Conservation (phyloP, 805 yeast genomes). For the Candida yuanshanica region DNA sequence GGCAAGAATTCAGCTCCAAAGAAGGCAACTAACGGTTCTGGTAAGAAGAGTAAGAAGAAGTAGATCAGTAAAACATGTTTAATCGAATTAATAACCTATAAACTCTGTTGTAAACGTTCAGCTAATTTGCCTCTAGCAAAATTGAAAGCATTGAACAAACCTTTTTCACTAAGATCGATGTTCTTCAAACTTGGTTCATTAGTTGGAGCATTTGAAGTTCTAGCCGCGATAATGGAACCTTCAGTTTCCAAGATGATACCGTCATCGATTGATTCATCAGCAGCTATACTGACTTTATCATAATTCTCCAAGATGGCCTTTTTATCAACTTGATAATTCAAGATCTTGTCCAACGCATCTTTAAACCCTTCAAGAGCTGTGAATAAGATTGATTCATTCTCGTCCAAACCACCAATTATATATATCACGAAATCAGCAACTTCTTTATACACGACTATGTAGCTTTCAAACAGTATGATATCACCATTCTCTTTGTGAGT, state of each 20-base stretch:
- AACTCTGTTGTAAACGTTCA: conserved; percentile 43
- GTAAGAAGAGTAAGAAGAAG: conserved; percentile 9
- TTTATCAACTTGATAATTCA: conserved; percentile 67
- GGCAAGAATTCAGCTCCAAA: conserved; percentile 32
- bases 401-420: conserved; percentile 68
- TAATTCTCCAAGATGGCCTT: conserved; percentile 72
- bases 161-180: conserved; percentile 67
- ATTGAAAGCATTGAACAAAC: conserved; percentile 77
- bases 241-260: conserved; percentile 91
- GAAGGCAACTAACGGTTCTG: conserved; percentile 7
- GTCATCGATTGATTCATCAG: conserved; percentile 91
- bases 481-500: conserved; percentile 80
- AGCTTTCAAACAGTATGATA: conserved; percentile 71
- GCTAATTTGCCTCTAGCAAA: conserved; percentile 74
- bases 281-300: conserved; percentile 78
- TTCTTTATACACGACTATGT: conserved; percentile 82
- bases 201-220: conserved; percentile 85
- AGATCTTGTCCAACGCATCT: conserved; percentile 74
- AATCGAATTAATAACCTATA: conserved; percentile 16
- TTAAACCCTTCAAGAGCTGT: conserved; percentile 70
- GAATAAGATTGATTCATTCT: conserved; percentile 78
- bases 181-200: conserved; percentile 56
- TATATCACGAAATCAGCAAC: conserved; percentile 68
- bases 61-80: neutral
- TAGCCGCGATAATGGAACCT: conserved; percentile 75